These are phyloP conservation scores for Penicillium angulare DNA, from an alignment of 495 filamentous ascomycete species.

Conservation along the genomic window DNA sequence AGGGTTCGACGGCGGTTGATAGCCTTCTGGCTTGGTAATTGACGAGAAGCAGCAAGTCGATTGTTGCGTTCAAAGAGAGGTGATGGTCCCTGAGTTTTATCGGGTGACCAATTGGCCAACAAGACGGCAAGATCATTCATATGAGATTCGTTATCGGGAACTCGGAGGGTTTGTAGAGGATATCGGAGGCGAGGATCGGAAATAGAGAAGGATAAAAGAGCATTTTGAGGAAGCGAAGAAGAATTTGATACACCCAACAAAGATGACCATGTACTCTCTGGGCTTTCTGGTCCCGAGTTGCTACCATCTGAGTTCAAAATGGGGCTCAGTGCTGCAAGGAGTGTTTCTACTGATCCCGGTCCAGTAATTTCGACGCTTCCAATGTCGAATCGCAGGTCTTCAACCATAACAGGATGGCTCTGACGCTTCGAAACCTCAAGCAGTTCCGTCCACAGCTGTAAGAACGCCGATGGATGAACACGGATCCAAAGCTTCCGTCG, in stretches of 20 bases:
- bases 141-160: conserved; percentile 29
- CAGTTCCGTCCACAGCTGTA: conserved; percentile 79
- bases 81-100: conserved; percentile 52
- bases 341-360: conserved; percentile 76
- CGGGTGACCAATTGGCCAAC: conserved; percentile 69
- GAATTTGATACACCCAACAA: conserved; percentile 73
- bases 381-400: conserved; percentile 91
- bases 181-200: conserved; percentile 78
- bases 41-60: conserved; percentile 60
- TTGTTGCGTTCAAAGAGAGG: conserved; percentile 66
- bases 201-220: conserved; percentile 68
- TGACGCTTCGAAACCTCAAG: conserved; percentile 66
- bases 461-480: conserved; percentile 85
- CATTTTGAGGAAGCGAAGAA: conserved; percentile 68
- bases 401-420: conserved; percentile 69
- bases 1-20: conserved; percentile 78
- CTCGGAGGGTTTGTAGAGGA: conserved; percentile 50
- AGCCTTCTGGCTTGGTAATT: conserved; percentile 75
- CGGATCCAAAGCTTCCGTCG: conserved; percentile 68
- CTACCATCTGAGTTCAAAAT: conserved; percentile 26
- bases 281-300: conserved; percentile 30
- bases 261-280: conserved; percentile 58
- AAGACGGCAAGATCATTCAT: conserved; percentile 54
- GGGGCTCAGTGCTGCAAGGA: conserved; percentile 70
- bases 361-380: conserved; percentile 90